A percentile compares a stretch with the other conserved stretches of the same genome.
phyloP scores from a whole-genome alignment of 148 eudicot genomes.

The Linanthus parryae region DNA sequence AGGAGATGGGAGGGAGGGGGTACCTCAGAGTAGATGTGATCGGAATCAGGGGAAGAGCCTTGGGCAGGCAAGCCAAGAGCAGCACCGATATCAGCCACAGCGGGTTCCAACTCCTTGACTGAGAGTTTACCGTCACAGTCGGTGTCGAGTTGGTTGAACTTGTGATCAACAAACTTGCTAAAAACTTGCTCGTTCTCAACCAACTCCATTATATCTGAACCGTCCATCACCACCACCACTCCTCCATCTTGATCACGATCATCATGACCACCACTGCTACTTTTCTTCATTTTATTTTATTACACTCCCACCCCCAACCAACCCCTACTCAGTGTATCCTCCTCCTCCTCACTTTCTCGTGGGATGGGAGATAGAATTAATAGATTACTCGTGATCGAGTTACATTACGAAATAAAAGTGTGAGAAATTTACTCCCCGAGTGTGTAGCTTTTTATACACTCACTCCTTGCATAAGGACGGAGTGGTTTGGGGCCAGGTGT shows the following conservation, averaged over 20 bases:
- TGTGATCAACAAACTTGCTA: conserved; percentile 47
- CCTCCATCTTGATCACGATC: no score
- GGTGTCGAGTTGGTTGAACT: conserved; percentile 57
- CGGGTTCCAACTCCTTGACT: conserved; percentile 70
- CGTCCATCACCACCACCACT: conserved; percentile 79
- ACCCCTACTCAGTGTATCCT: not conserved
- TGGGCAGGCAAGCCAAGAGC: conserved; percentile 82
- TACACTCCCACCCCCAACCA: conserved; percentile 11
- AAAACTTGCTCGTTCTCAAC: conserved; percentile 61
- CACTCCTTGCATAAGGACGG: no score
- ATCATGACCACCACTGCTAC: conserved; percentile 29
- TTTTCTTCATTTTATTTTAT: not conserved
- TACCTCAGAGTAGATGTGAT: conserved; percentile 87
- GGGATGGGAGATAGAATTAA: no score
- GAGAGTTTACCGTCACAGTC: conserved; percentile 77
- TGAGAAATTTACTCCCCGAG: no score
- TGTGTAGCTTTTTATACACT: no score
- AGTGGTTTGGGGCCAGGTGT: no score
- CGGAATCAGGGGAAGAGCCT: conserved; percentile 58
- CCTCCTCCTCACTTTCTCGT: not conserved
- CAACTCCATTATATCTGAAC: conserved; percentile 83
- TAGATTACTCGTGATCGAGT: no score
- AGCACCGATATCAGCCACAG: conserved; percentile 70
- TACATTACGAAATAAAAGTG: no score
- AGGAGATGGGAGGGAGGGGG: no score